Conservation (phyloP, 2,329 filamentous ascomycete species). For the Annulohypoxylon truncatum region DNA sequence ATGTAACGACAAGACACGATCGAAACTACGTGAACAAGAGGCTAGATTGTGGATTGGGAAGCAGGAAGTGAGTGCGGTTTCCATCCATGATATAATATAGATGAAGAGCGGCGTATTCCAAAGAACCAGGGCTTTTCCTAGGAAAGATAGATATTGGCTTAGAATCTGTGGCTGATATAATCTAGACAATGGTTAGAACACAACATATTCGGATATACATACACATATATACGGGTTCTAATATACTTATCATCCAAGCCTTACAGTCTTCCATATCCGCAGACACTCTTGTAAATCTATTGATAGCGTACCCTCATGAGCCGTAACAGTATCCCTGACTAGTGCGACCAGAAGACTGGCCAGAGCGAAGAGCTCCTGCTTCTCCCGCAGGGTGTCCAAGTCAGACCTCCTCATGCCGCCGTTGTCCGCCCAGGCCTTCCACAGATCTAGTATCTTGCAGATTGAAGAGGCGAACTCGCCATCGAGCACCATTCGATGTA, state of each 20-base stretch:
- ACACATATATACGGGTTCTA: not conserved
- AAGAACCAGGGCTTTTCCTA: no score
- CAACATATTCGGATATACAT: not conserved
- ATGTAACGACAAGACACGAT: no score
- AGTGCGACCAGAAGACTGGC: slow-evolving; percentile 61
- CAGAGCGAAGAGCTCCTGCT: slow-evolving; percentile 58
- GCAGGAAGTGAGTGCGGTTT: no score
- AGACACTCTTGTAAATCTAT: slow-evolving; percentile 67
- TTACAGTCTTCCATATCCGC: slow-evolving; percentile 64
- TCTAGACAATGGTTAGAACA: not conserved
- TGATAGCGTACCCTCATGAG: slow-evolving; percentile 60
- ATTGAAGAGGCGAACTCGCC: slow-evolving; percentile 56
- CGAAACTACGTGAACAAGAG: no score
- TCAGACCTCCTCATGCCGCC: slow-evolving; percentile 65
- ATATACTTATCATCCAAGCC: slow-evolving; percentile 56
- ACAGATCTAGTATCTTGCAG: slow-evolving; percentile 60
- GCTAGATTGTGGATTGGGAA: no score
- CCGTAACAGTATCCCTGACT: slow-evolving; percentile 59
- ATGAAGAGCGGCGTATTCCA: no score
- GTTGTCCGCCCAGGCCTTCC: slow-evolving; percentile 67
- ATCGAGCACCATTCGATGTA: slow-evolving; percentile 66
- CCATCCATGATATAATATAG: not conserved
- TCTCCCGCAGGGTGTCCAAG: slow-evolving; percentile 53
- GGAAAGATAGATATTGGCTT: not conserved
- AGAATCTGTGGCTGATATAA: not conserved